Evolutionary conservation across 139 green algal species (phyloP).

Genomic region (Volvox africanus): DNA sequence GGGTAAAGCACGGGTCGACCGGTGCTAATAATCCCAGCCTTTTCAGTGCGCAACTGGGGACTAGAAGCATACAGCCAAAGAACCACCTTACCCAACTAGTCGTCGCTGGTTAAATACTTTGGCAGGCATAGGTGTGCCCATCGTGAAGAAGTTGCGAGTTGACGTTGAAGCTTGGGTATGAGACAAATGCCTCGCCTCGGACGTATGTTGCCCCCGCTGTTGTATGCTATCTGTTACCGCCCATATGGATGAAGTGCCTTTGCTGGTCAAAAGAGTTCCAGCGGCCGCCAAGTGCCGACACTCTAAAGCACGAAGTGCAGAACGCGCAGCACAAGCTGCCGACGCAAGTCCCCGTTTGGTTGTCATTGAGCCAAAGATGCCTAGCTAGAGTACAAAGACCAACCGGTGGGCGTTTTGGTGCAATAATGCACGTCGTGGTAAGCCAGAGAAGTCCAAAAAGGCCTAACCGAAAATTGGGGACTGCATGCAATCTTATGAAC

Average conservation of each 20-base stretch:
- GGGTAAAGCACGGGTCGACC: too few relatives aligned
- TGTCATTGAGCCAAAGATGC: not conserved
- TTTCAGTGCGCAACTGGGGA: too few relatives aligned
- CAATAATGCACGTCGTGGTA: too few relatives aligned
- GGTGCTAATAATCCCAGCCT: too few relatives aligned
- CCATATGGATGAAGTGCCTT: not conserved
- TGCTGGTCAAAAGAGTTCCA: not conserved
- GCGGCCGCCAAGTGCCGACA: constrained; percentile 1
- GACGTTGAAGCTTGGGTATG: constrained; percentile 10
- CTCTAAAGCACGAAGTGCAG: not conserved
- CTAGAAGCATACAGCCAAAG: not conserved
- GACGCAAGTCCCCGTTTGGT: not conserved
- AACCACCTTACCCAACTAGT: constrained; percentile 6
- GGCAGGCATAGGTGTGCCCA: not conserved
- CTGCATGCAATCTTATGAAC: too few relatives aligned
- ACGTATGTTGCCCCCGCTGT: not conserved
- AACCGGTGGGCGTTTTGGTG: too few relatives aligned
- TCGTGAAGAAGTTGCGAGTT: constrained; percentile 13
- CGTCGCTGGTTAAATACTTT: constrained; percentile 37
- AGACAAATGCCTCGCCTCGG: not conserved
- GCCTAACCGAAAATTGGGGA: too few relatives aligned
- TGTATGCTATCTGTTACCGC: not conserved
- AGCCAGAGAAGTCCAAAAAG: too few relatives aligned
- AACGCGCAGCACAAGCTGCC: not conserved
- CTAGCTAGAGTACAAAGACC: not conserved